Evolutionary conservation across 306 rosid genomes (phyloP).

Genomic region (Carpinus viminea): DNA sequence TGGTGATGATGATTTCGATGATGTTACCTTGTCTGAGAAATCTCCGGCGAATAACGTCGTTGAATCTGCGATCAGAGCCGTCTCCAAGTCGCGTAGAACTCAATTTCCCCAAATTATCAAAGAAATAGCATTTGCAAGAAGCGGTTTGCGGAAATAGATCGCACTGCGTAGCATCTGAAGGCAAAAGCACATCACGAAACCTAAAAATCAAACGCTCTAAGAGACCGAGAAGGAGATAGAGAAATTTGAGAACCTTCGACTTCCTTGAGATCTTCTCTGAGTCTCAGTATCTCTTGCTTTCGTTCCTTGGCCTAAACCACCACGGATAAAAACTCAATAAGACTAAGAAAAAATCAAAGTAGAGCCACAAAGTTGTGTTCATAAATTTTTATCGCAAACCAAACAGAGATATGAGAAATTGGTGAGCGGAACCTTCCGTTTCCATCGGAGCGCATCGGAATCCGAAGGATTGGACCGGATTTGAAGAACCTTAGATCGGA

Average conservation of each 20-base stretch:
- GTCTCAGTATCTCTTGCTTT: conserved; percentile 74
- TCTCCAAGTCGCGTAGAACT: conserved; percentile 43
- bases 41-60: conserved; percentile 81
- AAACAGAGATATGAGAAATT: conserved; percentile 1
- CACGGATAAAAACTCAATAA: conserved; percentile 11
- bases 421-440: conserved; percentile 65
- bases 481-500: conserved; percentile 60
- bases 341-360: background rate
- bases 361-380: background rate
- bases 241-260: conserved; percentile 56
- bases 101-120: conserved; percentile 55
- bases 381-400: background rate
- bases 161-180: conserved; percentile 62
- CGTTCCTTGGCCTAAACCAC: conserved; percentile 80
- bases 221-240: conserved; percentile 6
- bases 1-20: background rate
- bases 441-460: conserved; percentile 83
- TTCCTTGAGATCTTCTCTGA: conserved; percentile 73
- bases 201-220: background rate
- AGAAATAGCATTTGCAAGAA: conserved; percentile 92
- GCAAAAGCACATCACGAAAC: background rate
- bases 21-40: conserved; percentile 83
- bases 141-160: conserved; percentile 72
- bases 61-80: conserved; percentile 56
- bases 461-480: conserved; percentile 33